Conservation (phyloP, 257 asterid genomes). For the Primulina huaijiensis region DNA sequence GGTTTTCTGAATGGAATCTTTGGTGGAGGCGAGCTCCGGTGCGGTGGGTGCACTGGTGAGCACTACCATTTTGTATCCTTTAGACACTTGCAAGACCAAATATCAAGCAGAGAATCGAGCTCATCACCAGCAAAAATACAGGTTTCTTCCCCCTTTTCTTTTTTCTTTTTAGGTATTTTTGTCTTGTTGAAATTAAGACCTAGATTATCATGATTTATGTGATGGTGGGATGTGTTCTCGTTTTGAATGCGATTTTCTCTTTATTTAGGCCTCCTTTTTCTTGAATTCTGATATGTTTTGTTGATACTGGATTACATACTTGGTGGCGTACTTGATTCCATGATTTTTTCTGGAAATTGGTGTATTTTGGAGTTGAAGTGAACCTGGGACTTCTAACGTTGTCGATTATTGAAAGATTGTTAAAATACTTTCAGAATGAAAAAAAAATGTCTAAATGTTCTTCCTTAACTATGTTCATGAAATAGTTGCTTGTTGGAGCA, state of each 20-base stretch:
- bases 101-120: conserved; percentile 86
- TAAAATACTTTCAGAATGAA: not conserved
- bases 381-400: not conserved
- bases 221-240: not conserved
- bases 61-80: conserved; percentile 83
- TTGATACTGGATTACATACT: not conserved
- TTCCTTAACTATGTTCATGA: not conserved
- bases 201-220: not conserved
- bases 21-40: conserved; percentile 88
- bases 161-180: too few relatives aligned
- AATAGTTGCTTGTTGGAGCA: not conserved
- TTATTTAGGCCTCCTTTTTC: not conserved
- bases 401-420: not conserved
- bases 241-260: not conserved
- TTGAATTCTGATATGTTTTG: not conserved
- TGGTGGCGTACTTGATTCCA: not conserved
- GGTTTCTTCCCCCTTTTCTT: conserved; percentile 32
- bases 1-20: conserved; percentile 57
- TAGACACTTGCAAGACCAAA: conserved; percentile 90
- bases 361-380: not conserved
- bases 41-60: conserved; percentile 89
- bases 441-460: too few relatives aligned
- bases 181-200: not conserved
- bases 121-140: conserved; percentile 66
- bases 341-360: not conserved